phyloP scores from a whole-genome alignment of 495 filamentous ascomycete species.

The Lasiosphaeria miniovina region DNA sequence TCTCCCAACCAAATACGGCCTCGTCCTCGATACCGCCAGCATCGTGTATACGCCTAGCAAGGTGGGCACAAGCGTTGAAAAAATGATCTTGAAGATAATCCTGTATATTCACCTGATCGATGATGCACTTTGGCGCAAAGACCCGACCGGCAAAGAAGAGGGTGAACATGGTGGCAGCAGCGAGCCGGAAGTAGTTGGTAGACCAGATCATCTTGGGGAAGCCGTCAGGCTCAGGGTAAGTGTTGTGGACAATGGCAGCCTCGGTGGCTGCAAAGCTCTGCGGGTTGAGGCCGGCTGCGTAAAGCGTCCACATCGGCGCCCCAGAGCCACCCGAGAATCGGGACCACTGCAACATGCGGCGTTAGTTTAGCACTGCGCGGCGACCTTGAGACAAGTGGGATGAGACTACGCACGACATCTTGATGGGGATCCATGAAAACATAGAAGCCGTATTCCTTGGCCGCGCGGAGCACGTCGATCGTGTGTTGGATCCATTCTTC shows the following conservation, averaged over 20 bases:
- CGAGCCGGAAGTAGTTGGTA: constrained; percentile 89
- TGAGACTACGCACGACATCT: constrained; percentile 69
- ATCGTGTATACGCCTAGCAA: constrained; percentile 82
- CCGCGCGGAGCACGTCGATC: constrained; percentile 74
- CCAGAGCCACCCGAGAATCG: constrained; percentile 90
- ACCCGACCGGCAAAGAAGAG: constrained; percentile 90
- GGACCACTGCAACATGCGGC: constrained; percentile 66
- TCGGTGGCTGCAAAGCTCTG: constrained; percentile 79
- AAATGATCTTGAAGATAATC: constrained; percentile 92
- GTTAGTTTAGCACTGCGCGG: not conserved
- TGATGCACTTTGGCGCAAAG: constrained; percentile 93
- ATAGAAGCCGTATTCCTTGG: constrained; percentile 89
- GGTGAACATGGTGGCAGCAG: constrained; percentile 88
- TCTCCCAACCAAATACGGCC: constrained; percentile 93
- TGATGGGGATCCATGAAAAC: constrained; percentile 98
- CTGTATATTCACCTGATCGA: constrained; percentile 93
- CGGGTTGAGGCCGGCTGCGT: constrained; percentile 88
- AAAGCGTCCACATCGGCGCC: constrained; percentile 96
- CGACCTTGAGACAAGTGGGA: not conserved
- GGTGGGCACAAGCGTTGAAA: constrained; percentile 69
- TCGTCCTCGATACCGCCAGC: constrained; percentile 86
- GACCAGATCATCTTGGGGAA: constrained; percentile 99
- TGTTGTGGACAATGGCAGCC: constrained; percentile 93
- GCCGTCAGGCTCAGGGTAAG: constrained; percentile 76
- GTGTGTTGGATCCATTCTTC: constrained; percentile 92